These are phyloP conservation scores for Penicillium sp. DNA, from an alignment of 2,329 filamentous ascomycete genomes.

Conservation along the genomic window DNA sequence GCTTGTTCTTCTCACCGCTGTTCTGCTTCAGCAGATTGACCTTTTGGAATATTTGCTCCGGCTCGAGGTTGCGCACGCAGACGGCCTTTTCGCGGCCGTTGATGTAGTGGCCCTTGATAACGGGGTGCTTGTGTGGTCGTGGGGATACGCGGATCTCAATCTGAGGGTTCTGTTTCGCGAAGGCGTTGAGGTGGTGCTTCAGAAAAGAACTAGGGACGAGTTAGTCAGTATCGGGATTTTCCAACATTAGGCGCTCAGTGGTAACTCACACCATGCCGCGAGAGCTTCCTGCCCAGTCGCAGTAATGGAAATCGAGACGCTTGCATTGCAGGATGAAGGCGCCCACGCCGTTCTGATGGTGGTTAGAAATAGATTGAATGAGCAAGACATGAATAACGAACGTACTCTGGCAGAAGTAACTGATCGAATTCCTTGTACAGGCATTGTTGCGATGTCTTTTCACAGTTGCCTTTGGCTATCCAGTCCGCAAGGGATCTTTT, in stretches of 20 bases:
- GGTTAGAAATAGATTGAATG: background rate
- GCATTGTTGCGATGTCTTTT: constrained; percentile 41
- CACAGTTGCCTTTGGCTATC: background rate
- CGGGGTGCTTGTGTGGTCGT: constrained; percentile 84
- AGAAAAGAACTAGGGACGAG: constrained; percentile 71
- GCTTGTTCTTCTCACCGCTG: constrained; percentile 56
- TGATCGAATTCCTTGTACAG: constrained; percentile 55
- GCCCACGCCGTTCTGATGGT: constrained; percentile 84
- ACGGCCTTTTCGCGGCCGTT: constrained; percentile 85
- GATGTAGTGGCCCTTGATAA: constrained; percentile 89
- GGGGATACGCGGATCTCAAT: constrained; percentile 93
- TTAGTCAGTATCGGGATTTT: background rate
- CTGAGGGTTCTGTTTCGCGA: constrained; percentile 80
- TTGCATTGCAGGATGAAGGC: constrained; percentile 98
- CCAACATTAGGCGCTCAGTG: background rate
- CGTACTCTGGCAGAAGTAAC: constrained; percentile 62
- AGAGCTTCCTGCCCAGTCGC: constrained; percentile 93
- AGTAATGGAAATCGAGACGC: constrained; percentile 94
- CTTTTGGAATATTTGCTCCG: constrained; percentile 81
- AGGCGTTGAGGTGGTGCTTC: constrained; percentile 73
- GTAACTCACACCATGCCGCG: constrained; percentile 83
- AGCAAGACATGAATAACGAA: background rate
- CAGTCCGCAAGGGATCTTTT: constrained; percentile 2
- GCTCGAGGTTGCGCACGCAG: constrained; percentile 85
- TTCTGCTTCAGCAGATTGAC: constrained; percentile 55